phyloP scores from a whole-genome alignment of 306 rosid species.

The Gynostemma pentaphyllum region DNA sequence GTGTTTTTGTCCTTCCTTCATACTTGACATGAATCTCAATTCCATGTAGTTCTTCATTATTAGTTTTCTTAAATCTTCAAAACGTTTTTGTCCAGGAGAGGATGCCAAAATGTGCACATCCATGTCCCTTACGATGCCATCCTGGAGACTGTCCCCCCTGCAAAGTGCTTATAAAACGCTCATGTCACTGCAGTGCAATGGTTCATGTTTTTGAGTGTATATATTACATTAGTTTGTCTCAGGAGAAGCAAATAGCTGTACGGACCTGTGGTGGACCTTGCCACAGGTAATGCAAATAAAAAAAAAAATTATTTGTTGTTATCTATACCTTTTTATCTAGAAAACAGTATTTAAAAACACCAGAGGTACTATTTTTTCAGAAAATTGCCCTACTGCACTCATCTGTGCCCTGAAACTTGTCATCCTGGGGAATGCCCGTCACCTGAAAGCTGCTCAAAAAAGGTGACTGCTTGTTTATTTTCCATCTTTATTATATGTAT shows the following conservation, averaged over 20 bases:
- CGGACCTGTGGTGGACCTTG: constrained; percentile 87
- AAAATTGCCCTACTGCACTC: constrained; percentile 78
- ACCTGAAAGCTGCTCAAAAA: constrained; percentile 75
- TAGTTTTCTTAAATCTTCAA: constrained; percentile 10
- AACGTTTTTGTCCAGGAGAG: constrained; percentile 47
- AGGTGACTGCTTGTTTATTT: constrained; percentile 31
- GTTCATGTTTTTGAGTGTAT: constrained; percentile 91
- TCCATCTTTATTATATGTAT: too few relatives aligned
- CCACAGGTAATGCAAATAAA: constrained; percentile 69
- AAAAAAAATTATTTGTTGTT: neutral
- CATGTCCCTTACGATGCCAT: constrained; percentile 68
- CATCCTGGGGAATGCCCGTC: constrained; percentile 80
- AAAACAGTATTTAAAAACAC: constrained; percentile 3
- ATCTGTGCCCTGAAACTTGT: constrained; percentile 83
- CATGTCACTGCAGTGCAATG: constrained; percentile 90
- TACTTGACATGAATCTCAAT: neutral
- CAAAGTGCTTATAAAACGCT: constrained; percentile 74
- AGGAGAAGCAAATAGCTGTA: constrained; percentile 44
- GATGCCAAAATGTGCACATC: constrained; percentile 56
- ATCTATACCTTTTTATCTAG: neutral
- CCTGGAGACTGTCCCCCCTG: constrained; percentile 87
- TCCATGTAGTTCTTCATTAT: neutral
- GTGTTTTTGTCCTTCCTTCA: constrained; percentile 8
- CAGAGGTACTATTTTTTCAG: constrained; percentile 37
- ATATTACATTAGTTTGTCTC: constrained; percentile 63